Conservation (phyloP, 2,329 filamentous ascomycete genomes). For the Herpotrichia juniperi region DNA sequence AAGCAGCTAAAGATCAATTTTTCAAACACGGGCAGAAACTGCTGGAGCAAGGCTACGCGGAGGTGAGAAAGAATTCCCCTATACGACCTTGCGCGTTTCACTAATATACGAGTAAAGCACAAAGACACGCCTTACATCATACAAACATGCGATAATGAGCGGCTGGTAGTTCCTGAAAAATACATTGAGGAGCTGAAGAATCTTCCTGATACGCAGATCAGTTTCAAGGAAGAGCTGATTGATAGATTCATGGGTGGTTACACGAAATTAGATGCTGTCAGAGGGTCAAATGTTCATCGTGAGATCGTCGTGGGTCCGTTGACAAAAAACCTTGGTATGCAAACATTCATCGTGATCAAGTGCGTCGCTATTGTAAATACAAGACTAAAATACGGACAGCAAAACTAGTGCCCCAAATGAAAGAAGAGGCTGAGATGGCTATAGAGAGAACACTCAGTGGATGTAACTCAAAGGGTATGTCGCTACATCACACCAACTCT, state of each 20-base stretch:
- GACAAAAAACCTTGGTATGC: conserved; percentile 3
- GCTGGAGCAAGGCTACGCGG: conserved; percentile 6
- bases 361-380: neutral
- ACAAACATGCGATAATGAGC: conserved; percentile 8
- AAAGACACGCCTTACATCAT: conserved; percentile 7
- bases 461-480: neutral
- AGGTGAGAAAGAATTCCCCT: neutral
- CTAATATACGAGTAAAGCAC: conserved; percentile 1
- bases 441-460: neutral
- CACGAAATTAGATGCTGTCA: conserved; percentile 7
- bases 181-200: conserved; percentile 10
- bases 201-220: conserved; percentile 2
- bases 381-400: neutral
- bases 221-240: conserved; percentile 7
- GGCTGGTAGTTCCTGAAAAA: conserved; percentile 3
- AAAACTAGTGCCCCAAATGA: neutral
- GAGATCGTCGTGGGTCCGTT: neutral
- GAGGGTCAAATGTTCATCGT: neutral
- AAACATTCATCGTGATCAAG: neutral
- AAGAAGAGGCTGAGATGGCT: neutral
- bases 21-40: neutral
- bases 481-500: neutral
- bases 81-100: neutral
- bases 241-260: conserved; percentile 5
- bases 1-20: neutral